phyloP scores from a whole-genome alignment of 208 protist species.

The Crithidia sp. region DNA sequence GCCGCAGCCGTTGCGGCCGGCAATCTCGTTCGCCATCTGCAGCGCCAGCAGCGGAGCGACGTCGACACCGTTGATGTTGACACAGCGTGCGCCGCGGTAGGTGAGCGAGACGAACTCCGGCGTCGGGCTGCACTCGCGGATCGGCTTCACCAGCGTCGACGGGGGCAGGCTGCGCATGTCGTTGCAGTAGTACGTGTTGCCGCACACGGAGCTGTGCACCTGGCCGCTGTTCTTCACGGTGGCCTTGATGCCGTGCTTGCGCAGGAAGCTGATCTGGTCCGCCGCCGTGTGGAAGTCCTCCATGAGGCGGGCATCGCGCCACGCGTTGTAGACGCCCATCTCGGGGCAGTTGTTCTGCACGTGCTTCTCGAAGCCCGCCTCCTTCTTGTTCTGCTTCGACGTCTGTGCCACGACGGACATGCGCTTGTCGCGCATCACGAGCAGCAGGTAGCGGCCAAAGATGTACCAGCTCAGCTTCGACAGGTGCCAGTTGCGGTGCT shows the following conservation, averaged over 20 bases:
- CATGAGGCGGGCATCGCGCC: slow-evolving; percentile 85
- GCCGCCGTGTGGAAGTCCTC: slow-evolving; percentile 77
- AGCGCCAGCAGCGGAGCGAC: slow-evolving; percentile 83
- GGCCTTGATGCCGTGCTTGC: slow-evolving; percentile 77
- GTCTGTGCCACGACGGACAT: slow-evolving; percentile 91
- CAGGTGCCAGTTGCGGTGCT: slow-evolving; percentile 91
- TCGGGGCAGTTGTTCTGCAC: slow-evolving; percentile 79
- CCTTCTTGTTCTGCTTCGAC: slow-evolving; percentile 85
- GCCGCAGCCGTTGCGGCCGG: slow-evolving; percentile 87
- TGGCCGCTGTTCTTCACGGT: slow-evolving; percentile 51
- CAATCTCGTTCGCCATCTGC: slow-evolving; percentile 89
- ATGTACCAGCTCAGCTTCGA: slow-evolving; percentile 87
- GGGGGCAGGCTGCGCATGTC: slow-evolving; percentile 59
- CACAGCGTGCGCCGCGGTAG: slow-evolving; percentile 74
- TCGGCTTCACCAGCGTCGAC: slow-evolving; percentile 64
- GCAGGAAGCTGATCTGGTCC: slow-evolving; percentile 83
- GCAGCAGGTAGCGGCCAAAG: slow-evolving; percentile 77
- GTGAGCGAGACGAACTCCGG: slow-evolving; percentile 87
- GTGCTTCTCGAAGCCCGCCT: slow-evolving; percentile 91
- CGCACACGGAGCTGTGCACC: slow-evolving; percentile 89
- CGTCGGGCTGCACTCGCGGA: slow-evolving; percentile 64
- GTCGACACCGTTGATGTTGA: slow-evolving; percentile 84
- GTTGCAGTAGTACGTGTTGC: slow-evolving; percentile 80
- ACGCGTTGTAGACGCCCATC: slow-evolving; percentile 93
- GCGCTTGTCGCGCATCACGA: slow-evolving; percentile 70